A percentile compares a stretch with the other conserved stretches of the same genome.
These are phyloP conservation scores for Globisporangium alternatum DNA, from an alignment of 352 stramenopile species.

Conservation along the genomic window DNA sequence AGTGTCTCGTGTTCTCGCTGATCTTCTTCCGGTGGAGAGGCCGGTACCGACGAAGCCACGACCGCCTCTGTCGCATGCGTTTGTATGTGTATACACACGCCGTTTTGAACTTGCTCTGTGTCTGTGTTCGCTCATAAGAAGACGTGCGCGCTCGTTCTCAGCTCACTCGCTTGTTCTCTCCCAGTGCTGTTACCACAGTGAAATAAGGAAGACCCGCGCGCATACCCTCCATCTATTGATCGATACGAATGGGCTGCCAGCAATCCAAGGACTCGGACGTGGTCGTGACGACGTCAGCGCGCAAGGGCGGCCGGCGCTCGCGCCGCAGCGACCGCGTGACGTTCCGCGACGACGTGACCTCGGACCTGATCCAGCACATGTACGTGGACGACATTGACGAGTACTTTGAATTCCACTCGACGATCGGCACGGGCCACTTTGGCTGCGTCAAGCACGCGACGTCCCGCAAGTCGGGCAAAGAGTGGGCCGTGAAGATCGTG, in stretches of 20 bases:
- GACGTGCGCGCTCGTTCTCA: no score
- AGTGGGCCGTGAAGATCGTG: slow-evolving; percentile 79
- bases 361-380: slow-evolving; percentile 76
- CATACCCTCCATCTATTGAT: background rate
- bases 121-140: background rate
- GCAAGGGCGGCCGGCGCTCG: slow-evolving; percentile 2
- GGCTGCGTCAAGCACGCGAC: slow-evolving; percentile 63
- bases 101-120: background rate
- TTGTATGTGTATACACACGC: background rate
- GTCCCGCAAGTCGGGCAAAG: slow-evolving; percentile 61
- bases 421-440: slow-evolving; percentile 71
- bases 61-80: background rate
- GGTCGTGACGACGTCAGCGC: slow-evolving; percentile 28
- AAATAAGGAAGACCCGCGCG: background rate
- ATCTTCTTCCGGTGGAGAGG: background rate
- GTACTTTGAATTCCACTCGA: slow-evolving; percentile 58
- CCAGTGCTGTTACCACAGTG: background rate
- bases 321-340: slow-evolving; percentile 30
- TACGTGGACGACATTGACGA: slow-evolving; percentile 64
- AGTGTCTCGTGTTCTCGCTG: background rate
- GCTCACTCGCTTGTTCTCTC: no score
- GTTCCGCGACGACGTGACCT: slow-evolving; percentile 69
- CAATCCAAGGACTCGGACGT: slow-evolving; percentile 51
- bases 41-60: background rate
- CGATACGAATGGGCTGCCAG: slow-evolving; percentile 49